Conservation (phyloP, 345 rosid species). For the Alliaria petiolata region DNA sequence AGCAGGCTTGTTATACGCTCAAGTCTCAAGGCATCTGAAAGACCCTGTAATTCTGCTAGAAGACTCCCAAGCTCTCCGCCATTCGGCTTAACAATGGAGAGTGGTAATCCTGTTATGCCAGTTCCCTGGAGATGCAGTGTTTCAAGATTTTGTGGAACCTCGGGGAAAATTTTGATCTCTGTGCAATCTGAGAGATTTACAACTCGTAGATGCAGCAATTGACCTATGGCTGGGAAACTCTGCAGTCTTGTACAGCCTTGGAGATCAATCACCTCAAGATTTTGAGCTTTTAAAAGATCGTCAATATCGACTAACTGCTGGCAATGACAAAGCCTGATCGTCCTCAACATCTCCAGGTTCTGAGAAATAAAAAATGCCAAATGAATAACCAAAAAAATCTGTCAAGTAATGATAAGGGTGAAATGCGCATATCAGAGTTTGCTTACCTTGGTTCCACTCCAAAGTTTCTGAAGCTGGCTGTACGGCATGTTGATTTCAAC, state of each 20-base stretch:
- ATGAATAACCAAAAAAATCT: neutral
- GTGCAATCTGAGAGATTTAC: slow-evolving; percentile 3
- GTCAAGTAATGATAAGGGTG: neutral
- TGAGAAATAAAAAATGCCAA: neutral
- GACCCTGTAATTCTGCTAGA: neutral
- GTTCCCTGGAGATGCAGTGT: slow-evolving; percentile 14
- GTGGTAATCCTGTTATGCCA: neutral
- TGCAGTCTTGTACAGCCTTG: slow-evolving; percentile 6
- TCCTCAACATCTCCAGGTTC: slow-evolving; percentile 6
- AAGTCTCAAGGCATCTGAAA: neutral
- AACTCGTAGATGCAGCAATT: neutral
- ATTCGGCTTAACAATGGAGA: neutral
- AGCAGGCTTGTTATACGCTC: neutral
- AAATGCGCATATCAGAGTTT: neutral
- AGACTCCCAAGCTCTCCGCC: neutral
- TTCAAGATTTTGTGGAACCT: neutral
- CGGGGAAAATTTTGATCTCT: neutral
- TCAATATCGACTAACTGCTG: neutral
- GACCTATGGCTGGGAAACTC: neutral
- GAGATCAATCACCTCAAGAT: slow-evolving; percentile 2
- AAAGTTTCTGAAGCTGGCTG: slow-evolving; percentile 16
- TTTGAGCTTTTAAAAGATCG: neutral
- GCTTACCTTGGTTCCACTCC: slow-evolving; percentile 24
- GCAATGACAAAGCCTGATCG: slow-evolving; percentile 9
- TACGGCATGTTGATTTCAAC: slow-evolving; percentile 4